phyloP scores from a whole-genome alignment of 345 rosid species.

The Lenwebbia sp. region DNA sequence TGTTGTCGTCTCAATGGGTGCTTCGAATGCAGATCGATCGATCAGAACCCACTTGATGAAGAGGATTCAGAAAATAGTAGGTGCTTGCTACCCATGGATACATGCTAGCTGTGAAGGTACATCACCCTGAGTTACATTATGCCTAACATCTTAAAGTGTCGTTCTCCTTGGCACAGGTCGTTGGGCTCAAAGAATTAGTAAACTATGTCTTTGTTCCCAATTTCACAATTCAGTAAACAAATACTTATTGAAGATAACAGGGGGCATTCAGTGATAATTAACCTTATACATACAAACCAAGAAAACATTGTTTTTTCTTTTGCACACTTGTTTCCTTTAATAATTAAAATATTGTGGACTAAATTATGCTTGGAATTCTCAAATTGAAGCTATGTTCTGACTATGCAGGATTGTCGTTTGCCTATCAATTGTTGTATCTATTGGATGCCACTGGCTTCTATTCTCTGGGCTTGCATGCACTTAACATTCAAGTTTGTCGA shows the following conservation, averaged over 20 bases:
- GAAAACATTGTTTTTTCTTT: background rate
- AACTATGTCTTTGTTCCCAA: background rate
- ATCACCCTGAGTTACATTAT: background rate
- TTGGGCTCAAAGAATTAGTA: background rate
- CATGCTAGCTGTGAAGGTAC: slow-evolving; percentile 95
- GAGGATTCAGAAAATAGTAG: slow-evolving; percentile 63
- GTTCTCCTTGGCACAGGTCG: background rate
- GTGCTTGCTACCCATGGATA: slow-evolving; percentile 80
- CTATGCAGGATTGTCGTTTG: slow-evolving; percentile 79
- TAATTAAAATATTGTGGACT: background rate
- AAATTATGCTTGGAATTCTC: background rate
- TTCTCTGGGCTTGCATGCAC: slow-evolving; percentile 83
- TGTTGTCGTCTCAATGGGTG: slow-evolving; percentile 34
- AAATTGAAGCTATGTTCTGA: background rate
- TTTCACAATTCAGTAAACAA: background rate
- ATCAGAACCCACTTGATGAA: slow-evolving; percentile 41
- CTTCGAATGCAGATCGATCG: slow-evolving; percentile 36
- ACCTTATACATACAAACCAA: background rate
- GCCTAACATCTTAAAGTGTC: background rate
- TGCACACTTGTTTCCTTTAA: background rate
- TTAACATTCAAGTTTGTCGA: slow-evolving; percentile 94
- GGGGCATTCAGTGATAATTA: background rate
- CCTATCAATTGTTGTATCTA: slow-evolving; percentile 84
- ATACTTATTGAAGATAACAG: background rate
- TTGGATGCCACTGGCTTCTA: slow-evolving; percentile 97